A percentile compares a stretch with the other conserved stretches of the same genome.
Conservation (phyloP, 2,329 filamentous ascomycete species). For the Nemania diffusa region DNA sequence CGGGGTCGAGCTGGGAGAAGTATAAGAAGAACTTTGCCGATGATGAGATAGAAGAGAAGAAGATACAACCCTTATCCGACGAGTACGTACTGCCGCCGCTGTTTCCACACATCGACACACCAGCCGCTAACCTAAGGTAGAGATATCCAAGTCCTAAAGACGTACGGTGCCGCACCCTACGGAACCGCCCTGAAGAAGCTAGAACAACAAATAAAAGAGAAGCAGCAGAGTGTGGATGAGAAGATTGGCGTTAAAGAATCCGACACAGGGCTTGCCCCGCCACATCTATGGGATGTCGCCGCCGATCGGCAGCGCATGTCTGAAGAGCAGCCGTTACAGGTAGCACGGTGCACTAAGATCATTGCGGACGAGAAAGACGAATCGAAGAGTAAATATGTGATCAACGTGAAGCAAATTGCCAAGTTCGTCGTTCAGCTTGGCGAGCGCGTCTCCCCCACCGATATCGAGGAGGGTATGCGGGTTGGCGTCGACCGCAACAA, state of each 20-base stretch:
- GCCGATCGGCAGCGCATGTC: slow-evolving; percentile 98
- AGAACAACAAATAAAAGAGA: slow-evolving; percentile 99
- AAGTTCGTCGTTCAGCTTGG: slow-evolving; percentile 99
- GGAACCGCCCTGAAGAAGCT: slow-evolving; percentile 94
- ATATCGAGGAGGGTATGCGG: slow-evolving; percentile 99
- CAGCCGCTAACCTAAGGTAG: slow-evolving; percentile 59
- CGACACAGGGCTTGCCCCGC: slow-evolving; percentile 96
- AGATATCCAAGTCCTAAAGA: slow-evolving; percentile 99
- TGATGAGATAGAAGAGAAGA: slow-evolving; percentile 98
- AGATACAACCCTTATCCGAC: slow-evolving; percentile 96
- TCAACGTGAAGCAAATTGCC: slow-evolving; percentile 99
- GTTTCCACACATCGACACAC: slow-evolving; percentile 12
- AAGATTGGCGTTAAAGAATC: slow-evolving; percentile 99
- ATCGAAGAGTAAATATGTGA: slow-evolving; percentile 99
- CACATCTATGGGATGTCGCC: slow-evolving; percentile 98
- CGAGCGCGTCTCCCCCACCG: slow-evolving; percentile 94
- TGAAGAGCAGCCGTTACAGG: slow-evolving; percentile 97
- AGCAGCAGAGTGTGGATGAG: slow-evolving; percentile 97
- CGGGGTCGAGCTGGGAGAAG: slow-evolving; percentile 96
- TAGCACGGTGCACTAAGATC: slow-evolving; percentile 98
- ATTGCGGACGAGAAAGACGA: slow-evolving; percentile 96
- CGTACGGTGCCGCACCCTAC: slow-evolving; percentile 96
- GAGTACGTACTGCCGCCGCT: slow-evolving; percentile 71
- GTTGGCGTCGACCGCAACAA: slow-evolving; percentile 99
- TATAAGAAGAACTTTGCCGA: slow-evolving; percentile 97